phyloP scores from a whole-genome alignment of 202 grass and related monocot genomes.

The Bolboschoenoplectus hybrid region DNA sequence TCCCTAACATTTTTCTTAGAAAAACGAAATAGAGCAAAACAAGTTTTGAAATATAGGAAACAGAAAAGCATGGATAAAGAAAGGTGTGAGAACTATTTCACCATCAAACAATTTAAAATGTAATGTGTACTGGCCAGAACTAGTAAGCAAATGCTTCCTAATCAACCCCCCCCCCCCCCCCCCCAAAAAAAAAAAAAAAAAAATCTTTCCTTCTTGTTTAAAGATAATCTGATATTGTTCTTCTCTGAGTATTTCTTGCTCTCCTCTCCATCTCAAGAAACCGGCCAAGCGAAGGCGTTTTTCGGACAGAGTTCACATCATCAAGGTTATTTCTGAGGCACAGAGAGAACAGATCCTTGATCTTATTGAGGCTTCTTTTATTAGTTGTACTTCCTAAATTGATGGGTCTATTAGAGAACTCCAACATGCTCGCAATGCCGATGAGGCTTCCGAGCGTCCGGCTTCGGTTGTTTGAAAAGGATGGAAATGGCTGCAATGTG shows the following conservation, averaged over 20 bases:
- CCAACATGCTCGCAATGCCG: slow-evolving; percentile 58
- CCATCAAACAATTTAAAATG: slow-evolving; percentile 8
- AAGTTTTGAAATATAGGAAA: too few relatives aligned
- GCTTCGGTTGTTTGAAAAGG: slow-evolving; percentile 43
- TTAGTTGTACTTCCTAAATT: slow-evolving; percentile 41
- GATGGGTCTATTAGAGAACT: slow-evolving; percentile 19
- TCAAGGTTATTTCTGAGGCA: slow-evolving; percentile 58
- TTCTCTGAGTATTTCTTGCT: slow-evolving; percentile 22
- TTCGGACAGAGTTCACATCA: background rate
- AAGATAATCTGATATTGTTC: slow-evolving; percentile 8
- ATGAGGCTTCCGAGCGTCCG: slow-evolving; percentile 63
- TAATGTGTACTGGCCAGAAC: background rate
- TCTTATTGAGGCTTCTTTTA: slow-evolving; percentile 42
- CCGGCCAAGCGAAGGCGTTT: slow-evolving; percentile 55
- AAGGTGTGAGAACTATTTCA: background rate
- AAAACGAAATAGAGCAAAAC: too few relatives aligned
- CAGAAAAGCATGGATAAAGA: background rate
- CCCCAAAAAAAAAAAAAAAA: background rate
- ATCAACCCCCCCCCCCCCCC: background rate
- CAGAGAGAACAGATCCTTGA: slow-evolving; percentile 61
- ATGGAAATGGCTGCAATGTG: slow-evolving; percentile 46
- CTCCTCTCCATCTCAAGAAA: slow-evolving; percentile 73
- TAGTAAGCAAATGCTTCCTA: background rate
- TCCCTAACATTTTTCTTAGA: too few relatives aligned
- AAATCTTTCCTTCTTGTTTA: background rate